A percentile compares a stretch with the other conserved stretches of the same genome.
Conservation (phyloP, 768 basidiomycete genomes). For the Tulasnella calospora region DNA sequence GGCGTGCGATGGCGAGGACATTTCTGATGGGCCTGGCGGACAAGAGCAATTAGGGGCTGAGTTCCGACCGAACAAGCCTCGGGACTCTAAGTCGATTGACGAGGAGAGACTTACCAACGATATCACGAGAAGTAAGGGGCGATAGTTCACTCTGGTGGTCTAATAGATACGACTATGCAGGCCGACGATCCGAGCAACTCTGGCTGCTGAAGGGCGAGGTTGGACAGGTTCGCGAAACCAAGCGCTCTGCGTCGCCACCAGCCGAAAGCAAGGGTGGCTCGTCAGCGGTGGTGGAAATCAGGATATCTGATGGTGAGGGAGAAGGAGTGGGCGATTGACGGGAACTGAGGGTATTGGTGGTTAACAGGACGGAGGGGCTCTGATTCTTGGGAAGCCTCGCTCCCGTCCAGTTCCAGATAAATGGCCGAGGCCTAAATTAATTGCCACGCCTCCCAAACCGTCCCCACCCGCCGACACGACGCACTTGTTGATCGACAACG, state of each 20-base stretch:
- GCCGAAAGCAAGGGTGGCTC: neutral
- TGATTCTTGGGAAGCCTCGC: neutral
- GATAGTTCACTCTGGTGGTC: neutral
- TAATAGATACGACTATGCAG: neutral
- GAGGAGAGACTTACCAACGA: neutral
- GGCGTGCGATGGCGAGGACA: neutral
- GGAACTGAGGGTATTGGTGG: neutral
- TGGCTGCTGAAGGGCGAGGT: neutral
- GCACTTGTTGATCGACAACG: neutral
- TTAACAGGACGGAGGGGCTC: neutral
- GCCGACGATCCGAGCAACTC: neutral
- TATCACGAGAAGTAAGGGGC: neutral
- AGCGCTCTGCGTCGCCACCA: neutral
- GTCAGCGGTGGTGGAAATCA: neutral
- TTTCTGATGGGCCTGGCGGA: neutral
- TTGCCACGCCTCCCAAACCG: constrained; percentile 8
- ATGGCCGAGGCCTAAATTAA: neutral
- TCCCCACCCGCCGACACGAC: neutral
- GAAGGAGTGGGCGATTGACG: neutral
- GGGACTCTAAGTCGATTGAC: neutral
- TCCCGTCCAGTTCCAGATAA: constrained; percentile 2
- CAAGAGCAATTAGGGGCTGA: neutral
- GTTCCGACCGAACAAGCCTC: neutral
- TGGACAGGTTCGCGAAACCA: neutral
- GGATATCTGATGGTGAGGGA: neutral